Evolutionary conservation across 1,139 yeast species (phyloP).

Genomic region (Yamadazyma atlantica): DNA sequence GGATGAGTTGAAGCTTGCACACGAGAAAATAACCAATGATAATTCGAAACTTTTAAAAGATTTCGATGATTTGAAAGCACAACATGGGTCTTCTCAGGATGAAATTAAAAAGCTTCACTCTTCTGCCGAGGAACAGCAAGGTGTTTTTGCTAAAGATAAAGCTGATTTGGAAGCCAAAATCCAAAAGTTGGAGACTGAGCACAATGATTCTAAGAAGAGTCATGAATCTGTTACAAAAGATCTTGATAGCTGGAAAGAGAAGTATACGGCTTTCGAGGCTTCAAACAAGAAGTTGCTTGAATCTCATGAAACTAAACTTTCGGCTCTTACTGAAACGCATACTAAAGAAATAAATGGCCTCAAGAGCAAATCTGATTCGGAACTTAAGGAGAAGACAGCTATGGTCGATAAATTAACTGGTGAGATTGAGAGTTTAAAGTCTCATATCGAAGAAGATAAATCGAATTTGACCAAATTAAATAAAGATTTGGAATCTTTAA

Average conservation of each 20-base stretch:
- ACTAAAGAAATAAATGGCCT: background rate
- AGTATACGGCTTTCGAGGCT: slow-evolving; percentile 3
- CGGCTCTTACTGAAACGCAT: background rate
- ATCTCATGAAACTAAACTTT: background rate
- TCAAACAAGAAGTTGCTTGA: background rate
- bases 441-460: slow-evolving; percentile 1
- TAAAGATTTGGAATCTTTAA: background rate
- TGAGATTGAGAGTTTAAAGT: background rate
- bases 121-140: slow-evolving; percentile 4
- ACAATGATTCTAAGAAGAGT: background rate
- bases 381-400: background rate
- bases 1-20: slow-evolving; percentile 5
- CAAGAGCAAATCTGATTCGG: slow-evolving; percentile 5
- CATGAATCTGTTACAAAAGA: slow-evolving; percentile 6
- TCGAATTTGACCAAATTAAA: slow-evolving; percentile 1
- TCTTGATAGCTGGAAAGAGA: slow-evolving; percentile 5
- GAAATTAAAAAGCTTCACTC: slow-evolving; percentile 1
- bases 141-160: background rate
- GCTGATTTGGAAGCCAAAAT: background rate
- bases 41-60: background rate
- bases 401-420: background rate
- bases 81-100: background rate
- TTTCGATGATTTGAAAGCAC: background rate
- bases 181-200: background rate
- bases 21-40: slow-evolving; percentile 1